phyloP scores from a whole-genome alignment of 768 basidiomycete genomes.

The Tricholomella constricta region DNA sequence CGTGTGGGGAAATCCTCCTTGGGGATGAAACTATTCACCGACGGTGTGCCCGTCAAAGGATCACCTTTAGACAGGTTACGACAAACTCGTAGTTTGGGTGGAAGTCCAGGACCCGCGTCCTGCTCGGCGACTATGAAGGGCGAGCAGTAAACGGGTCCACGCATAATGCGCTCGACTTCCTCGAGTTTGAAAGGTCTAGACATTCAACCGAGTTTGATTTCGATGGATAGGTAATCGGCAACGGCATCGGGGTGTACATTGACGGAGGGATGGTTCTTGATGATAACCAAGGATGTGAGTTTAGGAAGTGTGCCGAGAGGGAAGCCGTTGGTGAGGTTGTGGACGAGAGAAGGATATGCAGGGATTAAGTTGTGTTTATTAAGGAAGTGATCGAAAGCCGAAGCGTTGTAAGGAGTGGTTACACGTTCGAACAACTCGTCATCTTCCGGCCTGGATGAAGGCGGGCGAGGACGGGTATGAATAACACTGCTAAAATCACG shows the following conservation, averaged over 20 bases:
- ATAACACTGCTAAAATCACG: neutral
- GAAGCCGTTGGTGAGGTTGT: conserved; percentile 24
- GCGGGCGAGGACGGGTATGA: neutral
- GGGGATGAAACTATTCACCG: conserved; percentile 19
- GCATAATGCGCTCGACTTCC: conserved; percentile 21
- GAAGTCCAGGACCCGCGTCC: conserved; percentile 5
- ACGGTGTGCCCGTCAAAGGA: neutral
- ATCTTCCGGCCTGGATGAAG: neutral
- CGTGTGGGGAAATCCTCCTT: too few relatives aligned
- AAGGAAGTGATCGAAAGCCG: conserved; percentile 13
- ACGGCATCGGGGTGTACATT: neutral
- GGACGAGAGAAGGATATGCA: conserved; percentile 16
- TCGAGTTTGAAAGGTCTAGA: too few relatives aligned
- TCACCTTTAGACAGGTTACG: conserved; percentile 21
- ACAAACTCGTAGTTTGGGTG: conserved; percentile 21
- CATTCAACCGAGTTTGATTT: neutral
- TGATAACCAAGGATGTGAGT: neutral
- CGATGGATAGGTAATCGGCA: neutral
- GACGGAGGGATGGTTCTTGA: neutral
- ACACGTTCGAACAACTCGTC: neutral
- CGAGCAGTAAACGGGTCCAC: conserved; percentile 26
- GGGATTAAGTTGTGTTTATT: neutral
- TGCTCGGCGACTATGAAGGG: conserved; percentile 21
- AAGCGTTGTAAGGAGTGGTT: conserved; percentile 17
- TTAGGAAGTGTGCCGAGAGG: conserved; percentile 25